phyloP scores from a whole-genome alignment of 1,284 basidiomycete species.

The Ceratobasidium sp. region DNA sequence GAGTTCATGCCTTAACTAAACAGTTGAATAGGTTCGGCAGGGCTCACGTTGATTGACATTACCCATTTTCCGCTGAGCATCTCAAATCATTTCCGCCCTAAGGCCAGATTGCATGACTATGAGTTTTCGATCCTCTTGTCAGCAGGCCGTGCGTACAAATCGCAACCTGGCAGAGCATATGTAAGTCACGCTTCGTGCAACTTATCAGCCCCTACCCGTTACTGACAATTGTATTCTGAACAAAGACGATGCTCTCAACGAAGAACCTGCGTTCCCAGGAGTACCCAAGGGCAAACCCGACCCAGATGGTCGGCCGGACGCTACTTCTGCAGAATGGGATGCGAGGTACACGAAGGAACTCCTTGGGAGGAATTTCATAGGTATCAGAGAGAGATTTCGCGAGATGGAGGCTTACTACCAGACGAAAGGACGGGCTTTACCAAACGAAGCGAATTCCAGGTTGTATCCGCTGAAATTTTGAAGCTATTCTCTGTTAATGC shows the following conservation, averaged over 20 bases:
- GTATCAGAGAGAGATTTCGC: constrained; percentile 18
- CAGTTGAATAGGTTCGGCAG: too few relatives aligned
- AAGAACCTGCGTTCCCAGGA: constrained; percentile 33
- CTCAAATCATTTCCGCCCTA: too few relatives aligned
- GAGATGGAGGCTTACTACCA: constrained; percentile 33
- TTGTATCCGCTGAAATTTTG: too few relatives aligned
- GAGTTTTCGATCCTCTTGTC: too few relatives aligned
- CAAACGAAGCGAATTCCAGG: not conserved
- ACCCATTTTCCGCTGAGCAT: too few relatives aligned
- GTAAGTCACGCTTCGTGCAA: constrained; percentile 5
- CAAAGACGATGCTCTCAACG: constrained; percentile 30
- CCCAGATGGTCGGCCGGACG: not conserved
- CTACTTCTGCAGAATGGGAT: constrained; percentile 10
- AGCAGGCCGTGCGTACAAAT: too few relatives aligned
- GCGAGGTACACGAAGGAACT: constrained; percentile 3
- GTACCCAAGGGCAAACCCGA: constrained; percentile 46
- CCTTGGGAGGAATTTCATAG: constrained; percentile 34
- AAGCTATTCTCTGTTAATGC: too few relatives aligned
- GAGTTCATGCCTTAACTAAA: too few relatives aligned
- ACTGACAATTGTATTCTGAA: not conserved
- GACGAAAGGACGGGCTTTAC: constrained; percentile 32
- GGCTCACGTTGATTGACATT: too few relatives aligned
- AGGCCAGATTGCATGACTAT: too few relatives aligned
- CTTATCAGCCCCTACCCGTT: too few relatives aligned
- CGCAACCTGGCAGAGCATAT: constrained; percentile 35